Base-by-base conservation (phyloP, 805 yeast species). In the Candida insectalens region DNA sequence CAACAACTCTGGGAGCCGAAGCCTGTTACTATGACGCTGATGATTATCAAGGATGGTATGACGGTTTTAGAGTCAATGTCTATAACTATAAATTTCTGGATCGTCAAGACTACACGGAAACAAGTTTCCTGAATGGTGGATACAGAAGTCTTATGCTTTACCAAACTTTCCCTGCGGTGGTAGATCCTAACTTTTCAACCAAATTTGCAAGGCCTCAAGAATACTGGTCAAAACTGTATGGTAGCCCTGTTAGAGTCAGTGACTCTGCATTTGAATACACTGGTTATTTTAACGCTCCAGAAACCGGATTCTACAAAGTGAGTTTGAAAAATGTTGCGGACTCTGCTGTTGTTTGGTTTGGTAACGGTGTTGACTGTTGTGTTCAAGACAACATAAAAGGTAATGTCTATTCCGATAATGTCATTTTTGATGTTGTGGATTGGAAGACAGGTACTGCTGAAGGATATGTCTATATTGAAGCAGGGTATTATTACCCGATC, bases 281-380 rank as follows among this genome's bases (percentile, higher is more conserved):
- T 14, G 48, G 45, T 38, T 45, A 42, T 16, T 49, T 40, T 25
- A 9, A 29, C 29, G 59, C 64, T 12, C 32, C 42, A 5, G 40
- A 35, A 16, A 40, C 53, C 14, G 65, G 64, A 37, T 32, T 43
- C 6, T 59, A 53, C 31, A 35, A 41, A 0, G 42, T 59, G 28
- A 25, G 32, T 10, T 36, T 56, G 13, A 23, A 29, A 6, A 23
- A 27, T 8, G 47, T 49, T 18, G 64, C 57, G 46, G 63, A 59
- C 41, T 41, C 47, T 15, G 56, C 44, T 15, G 51, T 51, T 42
- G 55, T 62, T 29, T 47, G 44, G 30, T 39, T 53, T 34, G 60
- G 60, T 27, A 51, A 51, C 6, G 49, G 44, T 35, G 51, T 62
- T 17, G 50, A 49, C 19, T 65, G 71, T 43, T 54, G 65, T 45